A percentile compares a stretch with the other conserved stretches of the same genome.
Conservation (phyloP, 2,329 filamentous ascomycete species). For the Orbilia brochopaga region DNA sequence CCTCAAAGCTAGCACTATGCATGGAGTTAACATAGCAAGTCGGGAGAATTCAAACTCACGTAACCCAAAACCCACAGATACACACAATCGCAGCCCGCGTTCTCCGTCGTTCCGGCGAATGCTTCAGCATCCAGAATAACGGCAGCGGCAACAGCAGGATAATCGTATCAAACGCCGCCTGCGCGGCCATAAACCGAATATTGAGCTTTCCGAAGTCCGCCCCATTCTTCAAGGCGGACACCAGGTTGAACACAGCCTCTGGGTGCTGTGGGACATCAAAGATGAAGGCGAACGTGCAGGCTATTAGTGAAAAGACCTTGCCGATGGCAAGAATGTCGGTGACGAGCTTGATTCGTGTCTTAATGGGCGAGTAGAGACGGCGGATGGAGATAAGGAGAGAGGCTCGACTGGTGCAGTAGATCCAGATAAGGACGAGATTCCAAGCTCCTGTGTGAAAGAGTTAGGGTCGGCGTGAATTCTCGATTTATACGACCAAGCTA, state of each 20-base stretch:
- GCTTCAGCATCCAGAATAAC: conserved; percentile 43
- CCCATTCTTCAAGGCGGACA: conserved; percentile 27
- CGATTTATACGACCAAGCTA: not conserved
- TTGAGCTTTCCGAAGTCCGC: conserved; percentile 15
- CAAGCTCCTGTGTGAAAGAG: conserved; percentile 13
- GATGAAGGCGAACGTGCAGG: conserved; percentile 32
- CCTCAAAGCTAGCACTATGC: not conserved
- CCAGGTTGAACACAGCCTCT: conserved; percentile 29
- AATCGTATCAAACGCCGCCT: conserved; percentile 37
- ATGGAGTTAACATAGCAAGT: not conserved
- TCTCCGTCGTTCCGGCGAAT: conserved; percentile 18
- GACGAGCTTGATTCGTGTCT: conserved; percentile 37
- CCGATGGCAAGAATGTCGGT: conserved; percentile 36
- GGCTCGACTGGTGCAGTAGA: conserved; percentile 42
- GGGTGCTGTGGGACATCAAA: conserved; percentile 40
- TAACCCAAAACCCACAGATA: conserved; percentile 30
- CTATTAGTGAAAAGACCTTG: conserved; percentile 31
- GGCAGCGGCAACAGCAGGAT: conserved; percentile 31
- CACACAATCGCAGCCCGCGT: conserved; percentile 11
- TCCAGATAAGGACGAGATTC: conserved; percentile 40
- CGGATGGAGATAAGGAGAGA: conserved; percentile 45
- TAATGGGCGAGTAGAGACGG: conserved; percentile 44
- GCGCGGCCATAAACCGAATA: conserved; percentile 31
- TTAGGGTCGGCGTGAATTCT: not conserved
- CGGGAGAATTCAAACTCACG: conserved; percentile 18